Evolutionary conservation across 345 rosid genomes (phyloP).

Genomic region (Euphorbia lathyris): DNA sequence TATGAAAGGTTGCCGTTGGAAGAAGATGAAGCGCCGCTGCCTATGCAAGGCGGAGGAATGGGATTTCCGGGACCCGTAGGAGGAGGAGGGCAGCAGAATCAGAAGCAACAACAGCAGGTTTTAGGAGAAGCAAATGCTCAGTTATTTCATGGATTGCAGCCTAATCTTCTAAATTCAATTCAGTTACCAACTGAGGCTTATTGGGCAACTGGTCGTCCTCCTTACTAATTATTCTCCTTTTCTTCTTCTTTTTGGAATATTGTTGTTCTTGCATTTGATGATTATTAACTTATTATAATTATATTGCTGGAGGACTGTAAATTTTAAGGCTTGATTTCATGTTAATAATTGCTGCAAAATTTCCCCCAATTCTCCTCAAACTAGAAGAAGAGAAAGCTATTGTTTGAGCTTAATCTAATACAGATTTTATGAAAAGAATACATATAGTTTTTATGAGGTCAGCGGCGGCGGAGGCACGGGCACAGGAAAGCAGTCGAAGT

Average conservation of each 20-base stretch:
- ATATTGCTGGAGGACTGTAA: conserved; percentile 31
- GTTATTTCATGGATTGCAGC: conserved; percentile 79
- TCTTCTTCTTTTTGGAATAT: conserved; percentile 1
- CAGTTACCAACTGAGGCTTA: conserved; percentile 75
- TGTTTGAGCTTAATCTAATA: too few relatives aligned
- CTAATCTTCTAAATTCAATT: conserved; percentile 81
- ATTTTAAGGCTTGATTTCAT: conserved; percentile 34
- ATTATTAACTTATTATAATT: conserved; percentile 18
- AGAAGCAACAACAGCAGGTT: conserved; percentile 52
- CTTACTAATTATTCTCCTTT: conserved; percentile 27
- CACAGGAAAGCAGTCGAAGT: too few relatives aligned
- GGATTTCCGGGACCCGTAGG: conserved; percentile 53
- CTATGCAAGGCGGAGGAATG: conserved; percentile 57
- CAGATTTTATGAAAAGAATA: too few relatives aligned
- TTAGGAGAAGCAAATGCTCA: conserved; percentile 48
- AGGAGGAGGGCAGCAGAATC: conserved; percentile 33
- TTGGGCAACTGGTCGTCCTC: conserved; percentile 84
- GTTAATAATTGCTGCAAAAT: conserved; percentile 26
- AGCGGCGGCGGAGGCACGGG: too few relatives aligned
- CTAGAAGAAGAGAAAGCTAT: too few relatives aligned
- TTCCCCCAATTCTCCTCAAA: not conserved
- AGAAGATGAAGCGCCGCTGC: conserved; percentile 67
- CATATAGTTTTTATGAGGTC: too few relatives aligned
- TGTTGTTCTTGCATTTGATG: conserved; percentile 25
- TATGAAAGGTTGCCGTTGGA: conserved; percentile 95